These are phyloP conservation scores for Drechmeria coniospora DNA, from an alignment of 2,329 filamentous ascomycete genomes.

Conservation along the genomic window DNA sequence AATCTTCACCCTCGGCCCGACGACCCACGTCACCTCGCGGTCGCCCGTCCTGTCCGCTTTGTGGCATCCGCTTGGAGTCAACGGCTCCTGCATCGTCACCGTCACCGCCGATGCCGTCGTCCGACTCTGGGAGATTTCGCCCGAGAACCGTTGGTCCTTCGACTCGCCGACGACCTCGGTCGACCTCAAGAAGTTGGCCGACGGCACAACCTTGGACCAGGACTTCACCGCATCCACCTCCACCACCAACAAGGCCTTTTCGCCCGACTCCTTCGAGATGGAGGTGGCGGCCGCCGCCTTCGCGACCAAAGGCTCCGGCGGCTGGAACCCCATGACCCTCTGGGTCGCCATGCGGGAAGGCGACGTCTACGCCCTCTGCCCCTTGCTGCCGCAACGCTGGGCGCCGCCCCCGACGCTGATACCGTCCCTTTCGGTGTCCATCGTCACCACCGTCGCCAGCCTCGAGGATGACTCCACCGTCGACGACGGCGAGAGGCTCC, in stretches of 20 bases:
- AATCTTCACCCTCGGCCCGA: conserved; percentile 83
- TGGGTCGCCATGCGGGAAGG: conserved; percentile 94
- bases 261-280: conserved; percentile 82
- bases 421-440: conserved; percentile 67
- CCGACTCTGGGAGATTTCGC: conserved; percentile 77
- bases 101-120: conserved; percentile 80
- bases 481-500: conserved; percentile 34
- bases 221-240: conserved; percentile 67
- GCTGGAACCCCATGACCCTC: conserved; percentile 91
- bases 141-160: conserved; percentile 75
- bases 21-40: conserved; percentile 77
- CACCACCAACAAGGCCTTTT: conserved; percentile 66
- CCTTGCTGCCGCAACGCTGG: conserved; percentile 78
- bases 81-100: conserved; percentile 70
- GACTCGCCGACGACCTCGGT: conserved; percentile 70
- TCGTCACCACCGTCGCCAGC: conserved; percentile 56
- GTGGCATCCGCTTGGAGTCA: conserved; percentile 85
- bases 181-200: conserved; percentile 76
- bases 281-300: conserved; percentile 85
- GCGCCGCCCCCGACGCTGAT: conserved; percentile 61
- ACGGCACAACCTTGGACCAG: conserved; percentile 67
- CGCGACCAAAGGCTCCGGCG: conserved; percentile 47
- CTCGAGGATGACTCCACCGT: conserved; percentile 43
- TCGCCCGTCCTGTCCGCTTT: conserved; percentile 65
- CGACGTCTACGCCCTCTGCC: conserved; percentile 85